Evolutionary conservation across 2,329 filamentous ascomycete genomes (phyloP).

Genomic region (Fusarium torulosum): DNA sequence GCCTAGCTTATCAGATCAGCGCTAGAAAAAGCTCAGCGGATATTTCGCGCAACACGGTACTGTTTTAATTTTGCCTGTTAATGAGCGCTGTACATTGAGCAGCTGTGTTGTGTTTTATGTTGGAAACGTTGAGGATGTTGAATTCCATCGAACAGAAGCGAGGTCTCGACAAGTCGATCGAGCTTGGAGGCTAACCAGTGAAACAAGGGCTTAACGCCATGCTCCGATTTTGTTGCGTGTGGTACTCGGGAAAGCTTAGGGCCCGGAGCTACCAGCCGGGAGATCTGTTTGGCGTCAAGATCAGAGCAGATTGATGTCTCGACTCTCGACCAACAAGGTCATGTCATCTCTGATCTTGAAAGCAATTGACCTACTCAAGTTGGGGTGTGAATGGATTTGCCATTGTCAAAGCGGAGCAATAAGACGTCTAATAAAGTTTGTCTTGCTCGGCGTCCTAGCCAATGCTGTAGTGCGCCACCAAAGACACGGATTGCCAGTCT

Average conservation of each 20-base stretch:
- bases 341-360: slow-evolving; percentile 10
- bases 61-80: slow-evolving; percentile 12
- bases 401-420: slow-evolving; percentile 11
- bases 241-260: slow-evolving; percentile 9
- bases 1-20: slow-evolving; percentile 12
- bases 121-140: slow-evolving; percentile 2
- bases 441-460: slow-evolving; percentile 20
- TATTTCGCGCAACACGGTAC: background rate
- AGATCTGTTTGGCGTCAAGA: slow-evolving; percentile 26
- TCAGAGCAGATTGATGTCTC: slow-evolving; percentile 19
- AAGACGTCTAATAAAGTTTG: slow-evolving; percentile 23
- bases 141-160: slow-evolving; percentile 1
- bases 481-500: slow-evolving; percentile 37
- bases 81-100: slow-evolving; percentile 5
- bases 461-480: slow-evolving; percentile 36
- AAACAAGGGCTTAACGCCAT: slow-evolving; percentile 31
- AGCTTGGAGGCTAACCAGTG: slow-evolving; percentile 7
- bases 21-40: slow-evolving; percentile 9
- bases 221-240: slow-evolving; percentile 25
- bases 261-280: slow-evolving; percentile 23
- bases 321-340: slow-evolving; percentile 6
- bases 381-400: slow-evolving; percentile 7
- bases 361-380: background rate
- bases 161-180: background rate
- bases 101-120: slow-evolving; percentile 4